phyloP scores from a whole-genome alignment of 257 asterid species.

The Anisodus acutangulus region DNA sequence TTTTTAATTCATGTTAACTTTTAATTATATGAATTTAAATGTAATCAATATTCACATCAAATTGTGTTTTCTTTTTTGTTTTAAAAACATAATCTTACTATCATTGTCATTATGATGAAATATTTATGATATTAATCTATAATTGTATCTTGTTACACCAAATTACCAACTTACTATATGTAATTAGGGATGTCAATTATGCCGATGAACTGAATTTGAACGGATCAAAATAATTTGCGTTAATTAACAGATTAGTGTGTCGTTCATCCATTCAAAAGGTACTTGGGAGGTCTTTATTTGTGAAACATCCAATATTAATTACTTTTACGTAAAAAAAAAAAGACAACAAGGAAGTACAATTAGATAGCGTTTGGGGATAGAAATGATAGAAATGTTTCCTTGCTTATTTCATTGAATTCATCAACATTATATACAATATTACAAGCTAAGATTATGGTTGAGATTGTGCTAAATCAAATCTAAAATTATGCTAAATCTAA shows the following conservation, averaged over 20 bases:
- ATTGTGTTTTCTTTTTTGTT: background rate
- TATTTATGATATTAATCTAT: background rate
- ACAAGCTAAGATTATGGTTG: no score
- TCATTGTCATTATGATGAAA: background rate
- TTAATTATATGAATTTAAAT: background rate
- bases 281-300: no score
- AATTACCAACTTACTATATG: background rate
- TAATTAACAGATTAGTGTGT: background rate
- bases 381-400: no score
- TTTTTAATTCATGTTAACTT: background rate
- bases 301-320: no score
- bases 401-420: no score
- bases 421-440: no score
- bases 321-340: background rate
- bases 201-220: no score
- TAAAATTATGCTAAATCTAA: no score
- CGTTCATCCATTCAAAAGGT: rapidly evolving
- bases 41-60: background rate
- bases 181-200: background rate
- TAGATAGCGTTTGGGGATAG: background rate
- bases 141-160: background rate
- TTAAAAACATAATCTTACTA: background rate
- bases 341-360: background rate
- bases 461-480: no score
- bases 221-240: background rate